These are phyloP conservation scores for Aspergillus novofumigatus DNA, from an alignment of 2,329 filamentous ascomycete genomes.

Conservation along the genomic window DNA sequence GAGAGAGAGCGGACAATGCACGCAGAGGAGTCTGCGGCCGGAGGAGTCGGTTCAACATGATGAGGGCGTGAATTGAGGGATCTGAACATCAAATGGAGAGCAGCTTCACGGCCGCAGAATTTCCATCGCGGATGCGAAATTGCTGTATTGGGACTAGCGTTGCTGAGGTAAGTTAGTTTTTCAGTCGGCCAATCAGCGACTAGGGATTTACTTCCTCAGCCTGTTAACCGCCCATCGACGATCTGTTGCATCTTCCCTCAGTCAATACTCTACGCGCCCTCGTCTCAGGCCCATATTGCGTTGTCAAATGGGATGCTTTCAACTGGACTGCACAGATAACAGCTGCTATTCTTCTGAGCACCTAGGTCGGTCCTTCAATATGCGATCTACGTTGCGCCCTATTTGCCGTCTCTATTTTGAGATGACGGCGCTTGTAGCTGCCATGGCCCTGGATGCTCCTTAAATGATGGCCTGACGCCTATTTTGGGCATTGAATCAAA, in stretches of 20 bases:
- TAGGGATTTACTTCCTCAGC: conserved; percentile 15
- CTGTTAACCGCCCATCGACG: not conserved
- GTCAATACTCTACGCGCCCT: not conserved
- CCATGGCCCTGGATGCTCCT: conserved; percentile 15
- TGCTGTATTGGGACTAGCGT: conserved; percentile 26
- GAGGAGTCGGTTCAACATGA: conserved; percentile 41
- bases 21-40: conserved; percentile 44
- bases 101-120: conserved; percentile 28
- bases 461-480: conserved; percentile 11
- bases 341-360: not conserved
- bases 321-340: not conserved
- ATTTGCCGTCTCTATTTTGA: conserved; percentile 21
- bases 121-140: conserved; percentile 25
- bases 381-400: conserved; percentile 22
- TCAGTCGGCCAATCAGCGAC: conserved; percentile 21
- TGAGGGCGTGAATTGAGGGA: conserved; percentile 22
- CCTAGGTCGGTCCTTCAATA: conserved; percentile 10
- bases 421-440: conserved; percentile 28
- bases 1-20: conserved; percentile 31
- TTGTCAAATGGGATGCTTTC: not conserved
- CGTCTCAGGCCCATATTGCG: not conserved
- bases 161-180: conserved; percentile 19
- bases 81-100: conserved; percentile 7
- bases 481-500: conserved; percentile 12
- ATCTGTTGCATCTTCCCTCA: not conserved